These are phyloP conservation scores for Ascocoryne sarcoides DNA, from an alignment of 2,329 filamentous ascomycete species.

Conservation along the genomic window DNA sequence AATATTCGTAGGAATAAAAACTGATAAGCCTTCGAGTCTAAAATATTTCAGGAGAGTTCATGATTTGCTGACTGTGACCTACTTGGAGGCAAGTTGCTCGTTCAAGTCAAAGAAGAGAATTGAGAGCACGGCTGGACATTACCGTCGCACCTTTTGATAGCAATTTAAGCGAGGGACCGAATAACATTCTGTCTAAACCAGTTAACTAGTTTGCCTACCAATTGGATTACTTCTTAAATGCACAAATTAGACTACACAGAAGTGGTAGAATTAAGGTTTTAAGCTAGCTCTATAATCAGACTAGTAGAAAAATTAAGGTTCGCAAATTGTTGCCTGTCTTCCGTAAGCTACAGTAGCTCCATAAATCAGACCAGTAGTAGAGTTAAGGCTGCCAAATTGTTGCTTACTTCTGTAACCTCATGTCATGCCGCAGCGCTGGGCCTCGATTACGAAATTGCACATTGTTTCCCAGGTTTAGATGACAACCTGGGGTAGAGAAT, in stretches of 20 bases:
- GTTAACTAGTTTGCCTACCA: neutral
- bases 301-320: neutral
- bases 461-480: neutral
- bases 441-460: neutral
- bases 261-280: neutral
- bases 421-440: neutral
- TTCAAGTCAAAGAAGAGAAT: neutral
- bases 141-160: neutral
- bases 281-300: neutral
- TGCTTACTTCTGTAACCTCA: neutral
- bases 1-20: slow-evolving; percentile 59
- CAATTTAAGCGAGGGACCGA: neutral
- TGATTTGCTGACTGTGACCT: neutral
- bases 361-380: neutral
- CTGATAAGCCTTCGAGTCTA: slow-evolving; percentile 35
- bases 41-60: neutral
- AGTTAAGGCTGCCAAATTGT: neutral
- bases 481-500: neutral
- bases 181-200: neutral
- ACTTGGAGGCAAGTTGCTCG: neutral
- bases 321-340: neutral
- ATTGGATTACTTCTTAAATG: neutral
- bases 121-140: neutral
- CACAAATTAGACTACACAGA: neutral
- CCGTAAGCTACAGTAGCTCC: neutral